Evolutionary conservation across 306 rosid genomes (phyloP).

Genomic region (Cucurbita ficifolia): DNA sequence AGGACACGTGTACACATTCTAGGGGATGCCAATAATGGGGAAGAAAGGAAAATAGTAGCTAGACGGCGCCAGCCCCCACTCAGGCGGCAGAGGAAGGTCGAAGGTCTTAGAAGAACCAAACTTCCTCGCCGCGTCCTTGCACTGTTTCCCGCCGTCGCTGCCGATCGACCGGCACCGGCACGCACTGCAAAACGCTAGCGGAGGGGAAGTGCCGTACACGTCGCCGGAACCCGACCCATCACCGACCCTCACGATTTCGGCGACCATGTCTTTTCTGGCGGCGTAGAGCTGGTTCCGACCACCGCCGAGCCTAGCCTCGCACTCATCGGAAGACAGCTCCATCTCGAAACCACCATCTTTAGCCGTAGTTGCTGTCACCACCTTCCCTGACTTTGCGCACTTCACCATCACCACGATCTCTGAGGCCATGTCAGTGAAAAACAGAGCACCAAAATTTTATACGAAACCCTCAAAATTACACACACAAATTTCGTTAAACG

Average conservation of each 20-base stretch:
- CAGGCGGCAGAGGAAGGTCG: constrained; percentile 54
- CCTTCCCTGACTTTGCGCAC: constrained; percentile 37
- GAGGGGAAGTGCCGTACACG: constrained; percentile 39
- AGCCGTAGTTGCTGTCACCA: constrained; percentile 29
- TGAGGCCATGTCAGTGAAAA: not conserved
- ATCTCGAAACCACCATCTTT: constrained; percentile 47
- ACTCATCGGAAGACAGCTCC: constrained; percentile 30
- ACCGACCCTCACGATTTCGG: constrained; percentile 17
- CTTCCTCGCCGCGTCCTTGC: constrained; percentile 10
- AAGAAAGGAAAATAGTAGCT: constrained; percentile 59
- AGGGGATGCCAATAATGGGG: constrained; percentile 93
- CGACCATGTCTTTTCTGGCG: constrained; percentile 18
- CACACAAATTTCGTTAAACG: no score
- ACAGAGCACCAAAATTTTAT: not conserved
- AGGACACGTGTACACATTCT: not conserved
- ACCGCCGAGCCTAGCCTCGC: constrained; percentile 45
- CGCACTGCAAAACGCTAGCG: constrained; percentile 39
- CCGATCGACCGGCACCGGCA: constrained; percentile 42
- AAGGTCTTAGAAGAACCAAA: constrained; percentile 46
- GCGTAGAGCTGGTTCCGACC: constrained; percentile 50
- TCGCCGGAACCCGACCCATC: constrained; percentile 7
- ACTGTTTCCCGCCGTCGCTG: not conserved
- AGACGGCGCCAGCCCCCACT: constrained; percentile 80
- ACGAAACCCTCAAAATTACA: no score
- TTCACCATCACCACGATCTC: constrained; percentile 46